phyloP scores from a whole-genome alignment of 176 grass and related monocot genomes.

The Elaeis guineensis region DNA sequence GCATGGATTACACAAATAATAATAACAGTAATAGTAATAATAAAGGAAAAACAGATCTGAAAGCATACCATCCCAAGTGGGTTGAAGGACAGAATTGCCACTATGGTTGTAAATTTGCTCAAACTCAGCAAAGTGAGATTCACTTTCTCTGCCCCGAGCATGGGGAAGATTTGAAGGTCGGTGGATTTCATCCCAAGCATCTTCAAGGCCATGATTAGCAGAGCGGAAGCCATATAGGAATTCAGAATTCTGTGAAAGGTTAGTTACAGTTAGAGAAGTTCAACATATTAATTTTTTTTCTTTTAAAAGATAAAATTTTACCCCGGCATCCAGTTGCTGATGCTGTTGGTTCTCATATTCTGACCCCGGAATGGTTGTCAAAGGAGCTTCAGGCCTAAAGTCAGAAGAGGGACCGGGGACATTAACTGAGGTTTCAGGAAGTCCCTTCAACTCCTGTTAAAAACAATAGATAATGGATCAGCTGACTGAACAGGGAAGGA shows the following conservation, averaged over 20 bases:
- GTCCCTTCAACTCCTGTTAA: slow-evolving; percentile 66
- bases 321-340: slow-evolving; percentile 39
- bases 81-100: slow-evolving; percentile 22
- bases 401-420: slow-evolving; percentile 48
- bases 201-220: slow-evolving; percentile 34
- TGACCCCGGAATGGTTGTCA: slow-evolving; percentile 76
- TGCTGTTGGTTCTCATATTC: slow-evolving; percentile 70
- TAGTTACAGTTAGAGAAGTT: slow-evolving; percentile 27
- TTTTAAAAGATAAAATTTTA: slow-evolving; percentile 25
- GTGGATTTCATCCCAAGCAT: slow-evolving; percentile 76
- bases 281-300: too few relatives aligned
- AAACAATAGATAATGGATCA: slow-evolving; percentile 6
- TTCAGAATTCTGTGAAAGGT: slow-evolving; percentile 37
- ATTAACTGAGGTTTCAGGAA: slow-evolving; percentile 58
- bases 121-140: slow-evolving; percentile 47
- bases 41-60: background rate
- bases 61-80: slow-evolving; percentile 54
- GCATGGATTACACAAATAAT: too few relatives aligned
- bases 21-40: too few relatives aligned
- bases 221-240: slow-evolving; percentile 40
- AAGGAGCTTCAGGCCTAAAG: slow-evolving; percentile 40
- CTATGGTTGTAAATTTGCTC: slow-evolving; percentile 59
- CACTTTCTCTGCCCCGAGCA: slow-evolving; percentile 30
- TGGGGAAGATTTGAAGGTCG: slow-evolving; percentile 36
- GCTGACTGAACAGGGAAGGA: too few relatives aligned